Conservation (phyloP, 257 asterid genomes). For the Penstemon barbatus region DNA sequence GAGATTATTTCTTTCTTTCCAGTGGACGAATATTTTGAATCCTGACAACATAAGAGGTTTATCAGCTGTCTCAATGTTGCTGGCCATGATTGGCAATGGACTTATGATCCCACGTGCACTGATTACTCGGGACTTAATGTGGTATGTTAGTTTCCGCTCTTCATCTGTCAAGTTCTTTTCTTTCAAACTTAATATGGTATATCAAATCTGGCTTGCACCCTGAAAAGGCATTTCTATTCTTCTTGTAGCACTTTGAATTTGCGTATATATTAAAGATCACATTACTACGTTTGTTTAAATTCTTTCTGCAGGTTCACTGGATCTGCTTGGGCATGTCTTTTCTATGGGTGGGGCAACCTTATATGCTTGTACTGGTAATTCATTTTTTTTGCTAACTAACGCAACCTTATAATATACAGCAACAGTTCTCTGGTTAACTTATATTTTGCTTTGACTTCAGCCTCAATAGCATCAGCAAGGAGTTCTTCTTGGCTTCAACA, state of each 20-base stretch:
- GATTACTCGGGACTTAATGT: slow-evolving; percentile 85
- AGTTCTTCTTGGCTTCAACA: slow-evolving; percentile 75
- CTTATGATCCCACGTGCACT: slow-evolving; percentile 94
- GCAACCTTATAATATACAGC: background rate
- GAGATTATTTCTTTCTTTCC: slow-evolving; percentile 25
- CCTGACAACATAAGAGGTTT: slow-evolving; percentile 87
- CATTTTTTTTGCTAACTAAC: background rate
- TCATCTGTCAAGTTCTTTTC: slow-evolving; percentile 14
- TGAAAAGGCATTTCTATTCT: background rate
- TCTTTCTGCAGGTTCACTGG: slow-evolving; percentile 79
- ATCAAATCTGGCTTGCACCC: slow-evolving; percentile 8
- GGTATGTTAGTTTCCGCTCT: slow-evolving; percentile 47
- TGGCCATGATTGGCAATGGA: slow-evolving; percentile 93
- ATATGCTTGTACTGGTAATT: slow-evolving; percentile 77
- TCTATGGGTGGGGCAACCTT: slow-evolving; percentile 98
- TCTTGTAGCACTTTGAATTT: background rate
- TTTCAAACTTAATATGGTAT: background rate
- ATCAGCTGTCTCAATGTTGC: slow-evolving; percentile 90
- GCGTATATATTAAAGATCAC: background rate
- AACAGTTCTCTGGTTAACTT: background rate
- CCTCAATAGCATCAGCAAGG: slow-evolving; percentile 62
- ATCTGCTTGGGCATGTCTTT: slow-evolving; percentile 74
- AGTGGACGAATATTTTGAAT: slow-evolving; percentile 90
- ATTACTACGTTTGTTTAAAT: slow-evolving; percentile 6
- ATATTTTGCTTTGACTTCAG: slow-evolving; percentile 42